Evolutionary conservation across 1,284 basidiomycete species (phyloP), one percentile per base, ranked within the genome.

Genomic region (Athelia sp.): DNA sequence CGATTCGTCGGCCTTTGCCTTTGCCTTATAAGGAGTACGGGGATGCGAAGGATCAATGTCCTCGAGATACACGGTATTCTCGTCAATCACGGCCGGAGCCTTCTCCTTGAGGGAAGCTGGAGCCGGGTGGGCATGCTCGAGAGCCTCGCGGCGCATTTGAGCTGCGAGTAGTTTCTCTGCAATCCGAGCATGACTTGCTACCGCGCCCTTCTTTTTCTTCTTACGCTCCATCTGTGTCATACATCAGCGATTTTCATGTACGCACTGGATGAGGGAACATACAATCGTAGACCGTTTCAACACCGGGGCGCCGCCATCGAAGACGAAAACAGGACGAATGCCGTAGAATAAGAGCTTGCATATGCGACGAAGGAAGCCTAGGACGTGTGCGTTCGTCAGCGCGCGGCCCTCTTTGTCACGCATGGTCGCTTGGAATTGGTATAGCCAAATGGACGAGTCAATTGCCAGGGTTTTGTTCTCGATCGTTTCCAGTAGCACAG

Each of bases 391-490:
- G 61, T 98, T 98, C 51, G 89, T 81, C 35, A 99, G 72, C 10
- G 82, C 92, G 21, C 86, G 81, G 14, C 97, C 97, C 52, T 98
- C 93, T 63, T 93, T 96, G 70, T 97, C 95, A 23, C 97, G 84
- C 95, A 99, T 98, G 1, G 97, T 98, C 34, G 95, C 95, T 71
- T 97, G 94, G 62, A 98, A 98, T 70, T 98, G 88, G 61, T 99
- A 99, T 53, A 99, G 87, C 97, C 97, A 99, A 58, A 99, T 98
- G 56, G 93, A 98, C 2, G 94, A 98, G 71, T 99, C 97, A 56
- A 99, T 98, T 0, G 94, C 94, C 70, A 98, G 81, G 3, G 83
- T 73, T 65, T 93, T 94, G 22, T 92, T 91, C 61, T 94, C 93
- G 66, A 95, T 79, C 1, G 88, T 93, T 69, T 98, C 94, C 49